Evolutionary conservation across 345 rosid species (phyloP), one percentile per base, ranked within the genome.

Genomic region (Citrus mangshanensis): DNA sequence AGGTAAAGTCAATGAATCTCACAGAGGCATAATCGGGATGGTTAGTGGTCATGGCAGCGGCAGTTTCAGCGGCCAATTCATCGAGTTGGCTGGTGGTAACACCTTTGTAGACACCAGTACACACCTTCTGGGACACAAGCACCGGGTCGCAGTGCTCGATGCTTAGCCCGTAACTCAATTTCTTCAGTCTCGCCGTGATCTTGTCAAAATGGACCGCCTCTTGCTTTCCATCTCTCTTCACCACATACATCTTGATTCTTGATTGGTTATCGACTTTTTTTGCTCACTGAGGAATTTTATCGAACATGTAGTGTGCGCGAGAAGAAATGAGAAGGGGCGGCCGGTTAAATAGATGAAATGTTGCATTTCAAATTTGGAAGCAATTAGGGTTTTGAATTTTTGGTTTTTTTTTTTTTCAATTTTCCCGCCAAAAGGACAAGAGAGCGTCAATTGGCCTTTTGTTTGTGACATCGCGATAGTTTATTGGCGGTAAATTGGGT

Each of bases 1-100:
- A 30, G 22, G 21, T 1, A 2, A 14, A 56, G 4, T 19, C 4
- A 3, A 63, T 3, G 9, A 58, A 78, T 84, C 97, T 86, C 46
- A 96, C 99, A 22, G 93, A 96, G 5, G 99, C 98, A 73, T 96
- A 96, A 82, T 96, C 98, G 5, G 99, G 99, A 80, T 96, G 99
- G 65, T 92, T 93, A 14, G 95, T 82, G 0, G 99, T 96, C 99
- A 97, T 85, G 49, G 97, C 95, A 32, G 99, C 98, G 5, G 98
- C 97, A 6, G 99, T 97, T 79, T 97, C 99, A 0, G 98, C 98
- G 2, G 98, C 99, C 86, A 97, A 87, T 70, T 97, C 99, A 80
- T 97, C 99, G 13, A 97, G 97, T 78, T 93, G 99, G 77, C 95
- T 93, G 24, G 99, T 97, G 16, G 98, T 97, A 66, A 97, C 99